A percentile compares a stretch with the other conserved stretches of the same genome.
Conservation (phyloP, 2,329 filamentous ascomycete genomes). For the Nemania sp. region DNA sequence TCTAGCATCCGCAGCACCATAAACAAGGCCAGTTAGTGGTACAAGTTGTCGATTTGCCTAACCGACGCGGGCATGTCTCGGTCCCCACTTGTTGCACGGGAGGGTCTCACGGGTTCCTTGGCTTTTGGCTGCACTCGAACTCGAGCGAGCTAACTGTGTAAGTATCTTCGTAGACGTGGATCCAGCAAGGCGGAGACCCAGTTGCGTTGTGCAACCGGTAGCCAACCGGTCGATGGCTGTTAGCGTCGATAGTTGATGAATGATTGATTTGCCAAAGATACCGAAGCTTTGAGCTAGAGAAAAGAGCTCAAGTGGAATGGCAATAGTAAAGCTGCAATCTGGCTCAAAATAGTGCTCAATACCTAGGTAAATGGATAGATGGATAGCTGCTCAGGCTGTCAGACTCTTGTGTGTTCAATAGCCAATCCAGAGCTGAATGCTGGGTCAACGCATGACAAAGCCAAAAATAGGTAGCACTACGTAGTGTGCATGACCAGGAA, state of each 20-base stretch:
- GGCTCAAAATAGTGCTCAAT: neutral
- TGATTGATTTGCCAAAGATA: constrained; percentile 17
- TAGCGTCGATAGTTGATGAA: constrained; percentile 1
- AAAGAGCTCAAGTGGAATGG: neutral
- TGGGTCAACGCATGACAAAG: neutral
- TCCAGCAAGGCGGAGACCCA: constrained; percentile 31
- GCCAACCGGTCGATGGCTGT: constrained; percentile 11
- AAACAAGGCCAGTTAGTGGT: constrained; percentile 21
- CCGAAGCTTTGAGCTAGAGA: neutral
- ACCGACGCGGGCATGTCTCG: constrained; percentile 28
- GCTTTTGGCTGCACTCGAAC: constrained; percentile 7
- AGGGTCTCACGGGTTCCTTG: constrained; percentile 25
- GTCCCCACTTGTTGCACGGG: constrained; percentile 28
- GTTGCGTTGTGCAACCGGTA: constrained; percentile 12
- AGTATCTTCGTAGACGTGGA: too few relatives aligned
- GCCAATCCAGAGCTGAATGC: constrained; percentile 1
- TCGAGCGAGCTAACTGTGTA: constrained; percentile 11
- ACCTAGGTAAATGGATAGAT: too few relatives aligned
- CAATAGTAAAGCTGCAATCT: neutral
- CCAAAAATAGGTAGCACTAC: constrained; percentile 6
- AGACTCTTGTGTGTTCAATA: neutral
- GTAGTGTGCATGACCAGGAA: constrained; percentile 1
- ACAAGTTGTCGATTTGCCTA: constrained; percentile 21
- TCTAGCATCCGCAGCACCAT: constrained; percentile 9
- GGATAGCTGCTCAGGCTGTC: neutral